Evolutionary conservation across 192 early-diverging fungal genomes (phyloP).

Genomic region (Coemansia sp.): DNA sequence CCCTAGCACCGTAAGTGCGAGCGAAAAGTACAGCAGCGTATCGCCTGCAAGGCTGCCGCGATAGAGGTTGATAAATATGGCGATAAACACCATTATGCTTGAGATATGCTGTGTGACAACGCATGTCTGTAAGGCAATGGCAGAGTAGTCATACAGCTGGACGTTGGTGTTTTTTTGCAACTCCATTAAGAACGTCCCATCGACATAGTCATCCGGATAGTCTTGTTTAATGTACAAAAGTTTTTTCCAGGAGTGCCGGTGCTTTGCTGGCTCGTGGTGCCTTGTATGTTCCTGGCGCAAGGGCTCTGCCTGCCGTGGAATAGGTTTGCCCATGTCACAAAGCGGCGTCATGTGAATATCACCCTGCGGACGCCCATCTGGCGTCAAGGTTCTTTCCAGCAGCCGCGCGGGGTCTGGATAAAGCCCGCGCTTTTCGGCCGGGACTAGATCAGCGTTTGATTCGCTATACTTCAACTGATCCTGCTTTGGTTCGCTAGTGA

Average conservation of each 20-base stretch:
- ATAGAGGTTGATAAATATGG: conserved; percentile 79
- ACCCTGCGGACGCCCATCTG: background rate
- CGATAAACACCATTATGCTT: conserved; percentile 84
- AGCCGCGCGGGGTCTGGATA: background rate
- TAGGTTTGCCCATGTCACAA: background rate
- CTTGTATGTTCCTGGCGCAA: background rate
- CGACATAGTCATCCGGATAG: conserved; percentile 91
- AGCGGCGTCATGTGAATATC: background rate
- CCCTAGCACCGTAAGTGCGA: conserved; percentile 59
- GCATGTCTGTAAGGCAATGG: conserved; percentile 69
- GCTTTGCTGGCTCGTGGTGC: conserved; percentile 5
- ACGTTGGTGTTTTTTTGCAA: conserved; percentile 92
- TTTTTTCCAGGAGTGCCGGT: conserved; percentile 66
- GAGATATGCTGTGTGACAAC: conserved; percentile 86
- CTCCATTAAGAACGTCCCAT: conserved; percentile 81
- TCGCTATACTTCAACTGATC: background rate
- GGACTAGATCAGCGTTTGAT: background rate
- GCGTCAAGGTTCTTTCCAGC: background rate
- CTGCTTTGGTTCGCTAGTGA: conserved; percentile 2
- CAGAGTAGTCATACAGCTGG: conserved; percentile 78
- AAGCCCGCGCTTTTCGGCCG: background rate
- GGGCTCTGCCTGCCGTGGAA: background rate
- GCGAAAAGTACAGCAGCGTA: conserved; percentile 61
- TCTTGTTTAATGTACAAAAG: conserved; percentile 84
- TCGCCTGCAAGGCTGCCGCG: conserved; percentile 57